Base-by-base conservation (phyloP, 768 basidiomycete genomes). In the Lactarius pseudohatsudake region DNA sequence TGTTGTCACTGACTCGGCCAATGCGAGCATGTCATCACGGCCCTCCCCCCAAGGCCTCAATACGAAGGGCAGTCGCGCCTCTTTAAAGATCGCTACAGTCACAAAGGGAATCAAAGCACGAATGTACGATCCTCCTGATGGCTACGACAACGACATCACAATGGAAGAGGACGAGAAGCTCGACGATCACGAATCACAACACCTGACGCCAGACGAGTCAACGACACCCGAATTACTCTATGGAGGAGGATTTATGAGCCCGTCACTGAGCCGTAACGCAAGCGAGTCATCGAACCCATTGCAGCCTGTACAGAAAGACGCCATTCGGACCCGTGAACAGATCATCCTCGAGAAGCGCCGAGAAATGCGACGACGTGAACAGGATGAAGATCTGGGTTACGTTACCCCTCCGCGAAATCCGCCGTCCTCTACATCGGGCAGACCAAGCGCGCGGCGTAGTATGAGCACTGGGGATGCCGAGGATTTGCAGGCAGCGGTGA, bases 401-500 rank as follows among this genome's bases (percentile, higher is more conserved):
- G 77, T 73, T 72, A 77, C 75, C 18, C 76, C 76, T 61, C 73
- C 74, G 3, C 74, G 75, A 68, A 70, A 59, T 69, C 73, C 54
- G 13, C 64, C 54, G 15, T 58, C 66, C 4, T 26, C 58, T 11
- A 20, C 55, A 26, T 36, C 3, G 1, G 73, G 70, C 53, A 73
- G 88, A 47, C 86, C 86, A 13, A 85, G 81, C 62, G 79, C 84
- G 62, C 79, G 91, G 69, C 80, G 90, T 62, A 95, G 90, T 74
- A 84, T 86, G 81, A 93, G 90, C 72, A 92, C 90, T 1, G 86
- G 88, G 10, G 92, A 92, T 74, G 86, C 84, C 2, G 83, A 87
- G 55, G 78, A 81, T 20, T 60, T 69, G 15, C 68, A 70, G 9
- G 66, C 66, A 26, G 61, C 60, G 69, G 69, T 68, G 18, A 72